These are phyloP conservation scores for Hortaea sp. DNA, from an alignment of 2,329 filamentous ascomycete species.

Conservation along the genomic window DNA sequence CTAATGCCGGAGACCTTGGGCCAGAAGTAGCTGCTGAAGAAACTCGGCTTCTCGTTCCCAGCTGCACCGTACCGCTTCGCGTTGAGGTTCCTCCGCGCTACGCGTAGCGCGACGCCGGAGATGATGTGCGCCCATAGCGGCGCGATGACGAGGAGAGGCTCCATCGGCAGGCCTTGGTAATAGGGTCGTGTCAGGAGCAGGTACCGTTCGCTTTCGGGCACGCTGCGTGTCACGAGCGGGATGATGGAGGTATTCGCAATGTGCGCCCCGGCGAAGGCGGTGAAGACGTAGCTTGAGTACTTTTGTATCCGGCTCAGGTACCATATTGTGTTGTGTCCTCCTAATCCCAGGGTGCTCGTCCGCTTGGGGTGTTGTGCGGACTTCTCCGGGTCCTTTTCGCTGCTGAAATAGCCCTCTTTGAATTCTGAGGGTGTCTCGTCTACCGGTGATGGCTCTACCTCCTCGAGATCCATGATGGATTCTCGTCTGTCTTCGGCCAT, in stretches of 20 bases:
- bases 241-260: slow-evolving; percentile 73
- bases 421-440: slow-evolving; percentile 40
- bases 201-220: slow-evolving; percentile 69
- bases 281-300: slow-evolving; percentile 81
- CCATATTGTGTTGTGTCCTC: slow-evolving; percentile 62
- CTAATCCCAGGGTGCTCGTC: slow-evolving; percentile 40
- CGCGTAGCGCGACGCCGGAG: slow-evolving; percentile 66
- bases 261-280: slow-evolving; percentile 66
- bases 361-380: slow-evolving; percentile 5
- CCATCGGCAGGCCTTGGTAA: slow-evolving; percentile 74
- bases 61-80: slow-evolving; percentile 64
- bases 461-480: slow-evolving; percentile 41
- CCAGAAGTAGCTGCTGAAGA: slow-evolving; percentile 43
- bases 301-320: slow-evolving; percentile 71
- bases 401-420: slow-evolving; percentile 42
- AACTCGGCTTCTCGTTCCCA: slow-evolving; percentile 11
- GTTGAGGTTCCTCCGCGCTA: slow-evolving; percentile 63
- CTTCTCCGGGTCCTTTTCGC: slow-evolving; percentile 5
- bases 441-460: slow-evolving; percentile 76
- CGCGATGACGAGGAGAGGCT: slow-evolving; percentile 67
- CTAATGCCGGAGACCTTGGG: slow-evolving; percentile 62
- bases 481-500: slow-evolving; percentile 24
- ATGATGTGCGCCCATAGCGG: slow-evolving; percentile 67
- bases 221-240: slow-evolving; percentile 62
- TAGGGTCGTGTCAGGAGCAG: slow-evolving; percentile 84